Conservation (phyloP, 2,329 filamentous ascomycete species). For the Fusarium sp. region DNA sequence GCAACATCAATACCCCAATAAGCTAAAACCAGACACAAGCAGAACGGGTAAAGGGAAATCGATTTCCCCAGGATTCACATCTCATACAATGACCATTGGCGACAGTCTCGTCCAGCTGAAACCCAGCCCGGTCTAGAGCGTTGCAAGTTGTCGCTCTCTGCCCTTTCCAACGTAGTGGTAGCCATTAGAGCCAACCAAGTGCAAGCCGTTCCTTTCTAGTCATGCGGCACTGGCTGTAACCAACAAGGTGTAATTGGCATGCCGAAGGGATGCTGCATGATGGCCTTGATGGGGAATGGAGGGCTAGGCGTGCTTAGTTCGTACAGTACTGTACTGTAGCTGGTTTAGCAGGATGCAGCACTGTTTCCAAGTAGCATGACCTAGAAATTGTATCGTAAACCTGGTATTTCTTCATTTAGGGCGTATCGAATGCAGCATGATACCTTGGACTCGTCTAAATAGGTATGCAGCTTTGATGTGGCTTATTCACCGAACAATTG, state of each 20-base stretch:
- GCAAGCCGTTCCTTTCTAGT: slow-evolving; percentile 13
- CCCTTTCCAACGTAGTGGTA: slow-evolving; percentile 9
- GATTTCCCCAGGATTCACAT: slow-evolving; percentile 3
- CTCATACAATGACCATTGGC: background rate
- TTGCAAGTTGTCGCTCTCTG: slow-evolving; percentile 20
- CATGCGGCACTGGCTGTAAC: slow-evolving; percentile 27
- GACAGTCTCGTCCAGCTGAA: slow-evolving; percentile 6
- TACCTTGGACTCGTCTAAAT: background rate
- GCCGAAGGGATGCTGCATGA: slow-evolving; percentile 16
- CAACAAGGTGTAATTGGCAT: slow-evolving; percentile 34
- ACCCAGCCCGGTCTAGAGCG: slow-evolving; percentile 26
- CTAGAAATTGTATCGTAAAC: background rate
- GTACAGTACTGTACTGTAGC: background rate
- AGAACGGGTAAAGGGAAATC: slow-evolving; percentile 1
- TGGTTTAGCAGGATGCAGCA: background rate
- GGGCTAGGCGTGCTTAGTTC: background rate
- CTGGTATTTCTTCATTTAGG: background rate
- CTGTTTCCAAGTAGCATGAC: background rate
- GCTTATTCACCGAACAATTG: slow-evolving; percentile 2
- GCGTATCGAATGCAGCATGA: background rate
- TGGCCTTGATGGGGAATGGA: background rate
- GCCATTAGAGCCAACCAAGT: slow-evolving; percentile 15
- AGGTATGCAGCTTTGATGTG: slow-evolving; percentile 1
- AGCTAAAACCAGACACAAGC: background rate
- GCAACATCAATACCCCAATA: slow-evolving; percentile 9